Base-by-base conservation (phyloP, 768 basidiomycete species). In the Termitomyces sp. region DNA sequence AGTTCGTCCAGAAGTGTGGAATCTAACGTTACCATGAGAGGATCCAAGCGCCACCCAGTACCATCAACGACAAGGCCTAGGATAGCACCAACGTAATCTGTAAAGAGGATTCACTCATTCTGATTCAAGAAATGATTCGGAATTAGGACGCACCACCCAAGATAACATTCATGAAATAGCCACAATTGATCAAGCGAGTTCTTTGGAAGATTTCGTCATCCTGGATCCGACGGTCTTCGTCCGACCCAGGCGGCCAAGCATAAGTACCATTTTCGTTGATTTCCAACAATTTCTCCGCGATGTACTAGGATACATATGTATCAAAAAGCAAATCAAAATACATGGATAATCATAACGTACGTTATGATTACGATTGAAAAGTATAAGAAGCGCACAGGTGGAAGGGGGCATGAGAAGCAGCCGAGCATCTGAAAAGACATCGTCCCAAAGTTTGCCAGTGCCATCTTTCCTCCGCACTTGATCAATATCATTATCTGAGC, bases 161-260 rank as follows among this genome's bases (percentile, higher is more conserved):
- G 64, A 90, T 85, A 36, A 86, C 80, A 59, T 85, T 80, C 79
- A 87, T 81, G 63, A 88, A 87, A 64, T 77, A 86, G 3, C 80
- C 86, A 53, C 84, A 85, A 68, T 92, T 92, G 46, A 91, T 83
- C 47, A 90, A 74, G 49, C 90, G 80, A 10, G 87, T 77, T 30
- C 86, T 81, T 58, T 88, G 78, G 73, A 89, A 92, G 47, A 92
- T 83, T 63, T 91, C 90, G 51, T 89, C 84, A 55, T 92, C 90
- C 66, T 92, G 90, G 14, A 65, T 48, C 44, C 61, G 69, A 9
- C 58, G 59, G 40, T 65, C 64, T 6, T 71, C 65, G 6, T 70
- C 62, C 13, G 61, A 57, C 7, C 59, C 61, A 33, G 67, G 67
- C 24, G 60, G 65, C 51, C 54, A 69, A 64, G 44, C 61, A 67